Percentiles rank a stretch among this genome's conserved stretches.
These are phyloP conservation scores for Penicillium sp. DNA, from an alignment of 2,329 filamentous ascomycete species.

Conservation along the genomic window DNA sequence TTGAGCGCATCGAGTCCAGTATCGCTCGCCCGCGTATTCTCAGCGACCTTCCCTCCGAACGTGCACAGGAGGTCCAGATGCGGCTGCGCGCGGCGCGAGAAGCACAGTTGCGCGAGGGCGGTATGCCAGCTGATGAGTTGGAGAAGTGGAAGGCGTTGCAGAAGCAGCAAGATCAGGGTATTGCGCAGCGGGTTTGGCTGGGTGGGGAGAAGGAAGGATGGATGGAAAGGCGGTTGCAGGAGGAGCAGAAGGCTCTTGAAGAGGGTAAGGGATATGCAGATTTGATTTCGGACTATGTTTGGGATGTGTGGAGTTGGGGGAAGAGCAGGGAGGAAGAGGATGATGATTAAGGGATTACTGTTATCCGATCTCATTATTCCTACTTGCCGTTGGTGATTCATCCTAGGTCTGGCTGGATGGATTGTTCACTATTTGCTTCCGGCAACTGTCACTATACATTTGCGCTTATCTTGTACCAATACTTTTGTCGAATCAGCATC, in stretches of 20 bases:
- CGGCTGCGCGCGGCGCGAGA: slow-evolving; percentile 30
- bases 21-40: slow-evolving; percentile 21
- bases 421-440: neutral
- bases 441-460: slow-evolving; percentile 3
- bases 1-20: slow-evolving; percentile 32
- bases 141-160: slow-evolving; percentile 35
- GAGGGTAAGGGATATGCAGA: slow-evolving; percentile 47
- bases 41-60: slow-evolving; percentile 32
- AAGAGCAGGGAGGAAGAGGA: slow-evolving; percentile 27
- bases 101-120: slow-evolving; percentile 24
- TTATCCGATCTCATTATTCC: neutral
- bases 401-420: neutral
- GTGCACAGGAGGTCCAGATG: slow-evolving; percentile 35
- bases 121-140: slow-evolving; percentile 27
- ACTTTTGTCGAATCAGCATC: slow-evolving; percentile 17
- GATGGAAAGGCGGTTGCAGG: slow-evolving; percentile 42
- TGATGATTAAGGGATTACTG: slow-evolving; percentile 7
- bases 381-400: neutral
- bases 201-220: slow-evolving; percentile 44
- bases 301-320: slow-evolving; percentile 47
- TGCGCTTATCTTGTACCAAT: slow-evolving; percentile 11
- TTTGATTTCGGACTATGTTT: slow-evolving; percentile 48
- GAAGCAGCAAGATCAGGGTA: slow-evolving; percentile 28
- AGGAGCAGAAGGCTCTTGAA: slow-evolving; percentile 45
- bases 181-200: slow-evolving; percentile 39